phyloP scores from a whole-genome alignment of 73 alveolate species.

The Chromera velia region DNA sequence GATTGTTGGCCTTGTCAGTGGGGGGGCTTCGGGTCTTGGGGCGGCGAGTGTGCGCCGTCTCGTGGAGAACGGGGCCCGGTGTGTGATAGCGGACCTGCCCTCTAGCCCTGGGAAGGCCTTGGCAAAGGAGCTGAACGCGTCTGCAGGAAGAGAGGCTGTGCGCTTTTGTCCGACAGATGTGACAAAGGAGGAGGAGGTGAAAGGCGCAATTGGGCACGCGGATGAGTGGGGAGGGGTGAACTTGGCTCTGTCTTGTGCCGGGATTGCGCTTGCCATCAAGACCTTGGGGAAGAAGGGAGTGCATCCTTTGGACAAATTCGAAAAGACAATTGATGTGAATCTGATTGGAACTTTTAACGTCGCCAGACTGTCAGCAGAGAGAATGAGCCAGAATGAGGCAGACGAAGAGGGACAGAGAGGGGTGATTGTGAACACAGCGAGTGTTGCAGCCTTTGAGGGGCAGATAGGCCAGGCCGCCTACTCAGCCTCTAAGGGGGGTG shows the following conservation, averaged over 20 bases:
- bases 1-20: constrained; percentile 67
- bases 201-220: too few species aligned
- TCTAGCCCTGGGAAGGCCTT: constrained; percentile 51
- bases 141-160: constrained; percentile 51
- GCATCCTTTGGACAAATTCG: neutral
- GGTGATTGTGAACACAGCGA: constrained; percentile 69
- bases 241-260: constrained; percentile 73
- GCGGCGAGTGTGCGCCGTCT: constrained; percentile 56
- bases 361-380: constrained; percentile 62
- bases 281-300: neutral
- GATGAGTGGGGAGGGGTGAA: constrained; percentile 69
- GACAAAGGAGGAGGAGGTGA: constrained; percentile 55
- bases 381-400: constrained; percentile 49
- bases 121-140: constrained; percentile 34
- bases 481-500: constrained; percentile 82
- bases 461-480: constrained; percentile 74
- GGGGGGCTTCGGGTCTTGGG: constrained; percentile 79
- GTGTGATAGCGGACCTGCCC: constrained; percentile 65
- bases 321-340: constrained; percentile 59
- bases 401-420: constrained; percentile 71
- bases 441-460: constrained; percentile 82
- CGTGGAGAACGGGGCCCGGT: constrained; percentile 56
- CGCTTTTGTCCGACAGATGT: constrained; percentile 55
- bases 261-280: constrained; percentile 34
- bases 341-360: constrained; percentile 74